Conservation (phyloP, 2,329 filamentous ascomycete species). For the Colletotrichum agaves region DNA sequence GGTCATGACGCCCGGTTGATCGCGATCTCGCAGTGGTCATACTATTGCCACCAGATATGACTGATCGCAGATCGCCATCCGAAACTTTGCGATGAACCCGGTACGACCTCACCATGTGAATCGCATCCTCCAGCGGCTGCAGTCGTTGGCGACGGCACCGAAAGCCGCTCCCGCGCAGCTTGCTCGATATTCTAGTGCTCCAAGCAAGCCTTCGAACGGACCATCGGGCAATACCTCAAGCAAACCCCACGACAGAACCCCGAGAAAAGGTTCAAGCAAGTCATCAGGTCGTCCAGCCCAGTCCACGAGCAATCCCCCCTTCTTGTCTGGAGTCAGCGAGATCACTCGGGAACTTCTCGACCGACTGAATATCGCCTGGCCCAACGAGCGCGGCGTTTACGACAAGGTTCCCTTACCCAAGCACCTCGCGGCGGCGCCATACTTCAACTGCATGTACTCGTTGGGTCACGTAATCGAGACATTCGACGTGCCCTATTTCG, state of each 20-base stretch:
- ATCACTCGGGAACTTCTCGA: background rate
- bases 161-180: background rate
- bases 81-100: constrained; percentile 20
- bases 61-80: background rate
- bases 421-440: background rate
- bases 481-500: background rate
- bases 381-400: background rate
- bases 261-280: no score
- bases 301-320: no score
- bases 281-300: no score
- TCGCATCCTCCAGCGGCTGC: constrained; percentile 9
- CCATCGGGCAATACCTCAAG: no score
- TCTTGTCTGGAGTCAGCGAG: no score
- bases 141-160: background rate
- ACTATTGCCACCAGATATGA: constrained; percentile 9
- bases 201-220: background rate
- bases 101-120: constrained; percentile 15
- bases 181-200: background rate
- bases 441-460: constrained; percentile 1
- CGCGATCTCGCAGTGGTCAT: background rate
- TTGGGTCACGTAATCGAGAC: constrained; percentile 8
- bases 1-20: background rate
- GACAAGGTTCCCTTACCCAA: background rate
- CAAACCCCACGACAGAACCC: no score
- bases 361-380: background rate